Percentiles rank a stretch among this genome's conserved stretches.
These are phyloP conservation scores for Cercospora sp. DNA, from an alignment of 2,329 filamentous ascomycete genomes.

Conservation along the genomic window DNA sequence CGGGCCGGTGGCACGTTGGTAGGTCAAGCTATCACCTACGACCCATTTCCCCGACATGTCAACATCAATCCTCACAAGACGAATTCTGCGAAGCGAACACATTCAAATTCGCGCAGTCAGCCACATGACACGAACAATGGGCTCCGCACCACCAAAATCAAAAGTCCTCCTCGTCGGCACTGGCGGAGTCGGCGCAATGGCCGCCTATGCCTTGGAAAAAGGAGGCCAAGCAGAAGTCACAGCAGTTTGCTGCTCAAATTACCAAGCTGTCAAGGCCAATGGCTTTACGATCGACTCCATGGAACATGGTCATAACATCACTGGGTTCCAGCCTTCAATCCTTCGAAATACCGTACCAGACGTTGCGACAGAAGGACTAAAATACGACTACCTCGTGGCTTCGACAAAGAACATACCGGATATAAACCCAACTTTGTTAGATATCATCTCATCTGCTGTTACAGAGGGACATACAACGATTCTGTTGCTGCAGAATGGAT, in stretches of 20 bases:
- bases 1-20: background rate
- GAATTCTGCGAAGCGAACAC: background rate
- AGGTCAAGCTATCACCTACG: background rate
- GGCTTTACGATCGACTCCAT: slow-evolving; percentile 59
- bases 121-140: slow-evolving; percentile 12
- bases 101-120: background rate
- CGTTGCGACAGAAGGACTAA: slow-evolving; percentile 36
- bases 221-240: slow-evolving; percentile 56
- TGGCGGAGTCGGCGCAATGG: slow-evolving; percentile 60
- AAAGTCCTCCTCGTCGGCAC: slow-evolving; percentile 56
- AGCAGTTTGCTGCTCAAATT: slow-evolving; percentile 59
- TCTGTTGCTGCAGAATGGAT: slow-evolving; percentile 62
- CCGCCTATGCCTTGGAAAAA: slow-evolving; percentile 56
- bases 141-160: slow-evolving; percentile 33
- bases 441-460: slow-evolving; percentile 56
- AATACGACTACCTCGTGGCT: slow-evolving; percentile 59
- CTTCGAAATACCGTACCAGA: slow-evolving; percentile 54
- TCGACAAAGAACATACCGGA: slow-evolving; percentile 63
- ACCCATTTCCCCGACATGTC: background rate
- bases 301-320: slow-evolving; percentile 53
- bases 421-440: slow-evolving; percentile 50
- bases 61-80: background rate
- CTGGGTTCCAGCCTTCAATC: slow-evolving; percentile 29
- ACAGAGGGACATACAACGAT: slow-evolving; percentile 55
- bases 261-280: slow-evolving; percentile 46